phyloP scores from a whole-genome alignment of 352 stramenopile genomes.

The Phytophthora fragariaefolia region DNA sequence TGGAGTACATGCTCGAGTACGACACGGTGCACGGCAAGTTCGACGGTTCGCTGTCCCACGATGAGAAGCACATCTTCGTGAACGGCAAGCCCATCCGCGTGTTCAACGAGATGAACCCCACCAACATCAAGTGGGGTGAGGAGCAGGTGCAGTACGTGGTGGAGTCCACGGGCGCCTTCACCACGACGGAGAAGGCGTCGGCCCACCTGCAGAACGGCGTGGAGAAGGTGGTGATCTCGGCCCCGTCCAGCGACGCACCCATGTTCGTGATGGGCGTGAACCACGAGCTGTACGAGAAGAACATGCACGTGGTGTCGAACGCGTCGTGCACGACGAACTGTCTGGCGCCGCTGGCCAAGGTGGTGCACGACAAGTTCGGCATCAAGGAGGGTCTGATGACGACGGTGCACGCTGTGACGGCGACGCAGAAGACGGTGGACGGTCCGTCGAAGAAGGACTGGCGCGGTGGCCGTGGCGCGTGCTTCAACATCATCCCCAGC shows the following conservation, averaged over 20 bases:
- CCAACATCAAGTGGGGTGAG: slow-evolving; percentile 93
- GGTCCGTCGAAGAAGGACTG: slow-evolving; percentile 99
- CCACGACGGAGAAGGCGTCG: slow-evolving; percentile 91
- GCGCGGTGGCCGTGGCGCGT: slow-evolving; percentile 96
- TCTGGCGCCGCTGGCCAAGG: slow-evolving; percentile 97
- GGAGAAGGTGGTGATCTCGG: slow-evolving; percentile 98
- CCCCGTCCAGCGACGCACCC: slow-evolving; percentile 97
- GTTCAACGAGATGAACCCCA: slow-evolving; percentile 94
- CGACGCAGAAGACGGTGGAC: slow-evolving; percentile 98
- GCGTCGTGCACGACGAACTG: slow-evolving; percentile 99
- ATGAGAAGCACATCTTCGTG: slow-evolving; percentile 90
- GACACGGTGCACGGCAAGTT: slow-evolving; percentile 95
- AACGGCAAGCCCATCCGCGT: slow-evolving; percentile 95
- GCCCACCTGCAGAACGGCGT: slow-evolving; percentile 94
- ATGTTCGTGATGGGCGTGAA: slow-evolving; percentile 99
- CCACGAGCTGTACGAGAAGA: slow-evolving; percentile 93
- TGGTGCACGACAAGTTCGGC: slow-evolving; percentile 99
- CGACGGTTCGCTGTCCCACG: slow-evolving; percentile 84
- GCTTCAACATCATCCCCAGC: slow-evolving; percentile 99
- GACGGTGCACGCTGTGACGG: slow-evolving; percentile 98
- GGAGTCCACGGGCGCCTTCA: slow-evolving; percentile 87
- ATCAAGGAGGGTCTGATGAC: slow-evolving; percentile 99
- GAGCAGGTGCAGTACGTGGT: slow-evolving; percentile 95
- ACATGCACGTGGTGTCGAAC: slow-evolving; percentile 98
- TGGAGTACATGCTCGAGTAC: slow-evolving; percentile 95